Evolutionary conservation across 495 filamentous ascomycete genomes (phyloP), one percentile per base, ranked within the genome.

Genomic region (Hypoxylon rickii): DNA sequence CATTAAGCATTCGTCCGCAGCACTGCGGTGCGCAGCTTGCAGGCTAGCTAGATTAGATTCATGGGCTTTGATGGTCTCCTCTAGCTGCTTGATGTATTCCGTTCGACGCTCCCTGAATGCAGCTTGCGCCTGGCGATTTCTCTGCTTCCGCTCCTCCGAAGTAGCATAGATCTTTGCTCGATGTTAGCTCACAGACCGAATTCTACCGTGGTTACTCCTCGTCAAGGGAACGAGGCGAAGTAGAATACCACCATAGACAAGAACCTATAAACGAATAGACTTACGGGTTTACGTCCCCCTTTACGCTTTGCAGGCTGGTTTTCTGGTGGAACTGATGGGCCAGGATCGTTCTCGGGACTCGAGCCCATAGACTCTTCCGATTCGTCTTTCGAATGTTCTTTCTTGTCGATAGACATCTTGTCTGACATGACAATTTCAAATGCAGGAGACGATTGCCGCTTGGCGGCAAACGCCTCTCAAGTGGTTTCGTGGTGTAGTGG

Each of bases 61-160:
- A 78, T 97, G 94, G 58, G 91, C 92, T 69, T 96, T 95, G 72
- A 98, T 97, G 48, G 92, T 96, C 45, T 90, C 89, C 73, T 98
- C 94, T 8, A 98, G 83, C 72, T 98, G 95, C 75, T 97, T 97
- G 77, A 98, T 98, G 70, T 98, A 98, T 76, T 98, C 94, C 20
- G 95, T 97, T 56, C 94, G 86, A 55, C 94, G 86, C 72, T 98
- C 94, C 39, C 94, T 86, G 67, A 98, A 98, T 21, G 94, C 94
- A 38, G 94, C 94, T 71, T 98, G 94, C 21, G 94, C 94, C 73
- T 97, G 95, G 57, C 94, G 83, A 67, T 98, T 98, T 60, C 95
- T 85, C 76, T 97, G 94, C 77, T 98, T 97, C 65, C 94, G 83
- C 73, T 97, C 95, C 72, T 98, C 94, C 7, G 94, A 97, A 21